These are phyloP conservation scores for Stemphylium beticola DNA, from an alignment of 2,329 filamentous ascomycete species.

Conservation along the genomic window DNA sequence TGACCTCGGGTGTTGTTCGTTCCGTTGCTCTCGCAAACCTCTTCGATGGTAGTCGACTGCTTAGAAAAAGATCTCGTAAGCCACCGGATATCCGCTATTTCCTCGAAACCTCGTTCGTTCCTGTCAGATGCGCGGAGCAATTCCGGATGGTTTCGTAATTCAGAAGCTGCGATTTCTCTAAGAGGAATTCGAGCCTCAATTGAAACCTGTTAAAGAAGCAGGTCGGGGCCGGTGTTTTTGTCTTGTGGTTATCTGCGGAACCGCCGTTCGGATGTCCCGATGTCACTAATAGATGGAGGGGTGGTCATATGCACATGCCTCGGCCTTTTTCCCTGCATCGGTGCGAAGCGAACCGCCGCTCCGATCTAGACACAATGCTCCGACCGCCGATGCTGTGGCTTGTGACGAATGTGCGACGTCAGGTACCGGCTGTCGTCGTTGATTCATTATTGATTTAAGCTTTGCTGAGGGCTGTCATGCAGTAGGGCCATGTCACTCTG, in stretches of 20 bases:
- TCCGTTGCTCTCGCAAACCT: conserved; percentile 2
- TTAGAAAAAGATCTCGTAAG: conserved; percentile 13
- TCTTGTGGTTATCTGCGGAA: conserved; percentile 7
- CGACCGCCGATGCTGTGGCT: conserved; percentile 12
- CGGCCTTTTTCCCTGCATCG: conserved; percentile 19
- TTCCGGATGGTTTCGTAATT: neutral
- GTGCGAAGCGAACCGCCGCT: conserved; percentile 2
- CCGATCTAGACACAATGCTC: conserved; percentile 1
- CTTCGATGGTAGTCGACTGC: conserved; percentile 1
- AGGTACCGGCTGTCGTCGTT: neutral
- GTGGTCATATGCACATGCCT: conserved; percentile 15
- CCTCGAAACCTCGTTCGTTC: conserved; percentile 1
- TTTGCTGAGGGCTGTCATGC: neutral
- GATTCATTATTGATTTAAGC: neutral
- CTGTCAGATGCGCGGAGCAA: neutral
- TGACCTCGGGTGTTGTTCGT: neutral
- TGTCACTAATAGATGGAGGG: conserved; percentile 11
- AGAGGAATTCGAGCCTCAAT: neutral
- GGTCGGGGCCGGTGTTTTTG: neutral
- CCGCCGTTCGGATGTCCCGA: conserved; percentile 10
- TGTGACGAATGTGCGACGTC: neutral
- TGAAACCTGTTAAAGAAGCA: neutral
- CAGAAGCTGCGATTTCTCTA: too few species aligned
- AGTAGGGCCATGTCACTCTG: too few species aligned
- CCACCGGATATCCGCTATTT: conserved; percentile 1